Percentiles rank a stretch among this genome's conserved stretches.
These are phyloP conservation scores for Closterium sp. DNA, from an alignment of 139 green algal genomes.

Conservation along the genomic window DNA sequence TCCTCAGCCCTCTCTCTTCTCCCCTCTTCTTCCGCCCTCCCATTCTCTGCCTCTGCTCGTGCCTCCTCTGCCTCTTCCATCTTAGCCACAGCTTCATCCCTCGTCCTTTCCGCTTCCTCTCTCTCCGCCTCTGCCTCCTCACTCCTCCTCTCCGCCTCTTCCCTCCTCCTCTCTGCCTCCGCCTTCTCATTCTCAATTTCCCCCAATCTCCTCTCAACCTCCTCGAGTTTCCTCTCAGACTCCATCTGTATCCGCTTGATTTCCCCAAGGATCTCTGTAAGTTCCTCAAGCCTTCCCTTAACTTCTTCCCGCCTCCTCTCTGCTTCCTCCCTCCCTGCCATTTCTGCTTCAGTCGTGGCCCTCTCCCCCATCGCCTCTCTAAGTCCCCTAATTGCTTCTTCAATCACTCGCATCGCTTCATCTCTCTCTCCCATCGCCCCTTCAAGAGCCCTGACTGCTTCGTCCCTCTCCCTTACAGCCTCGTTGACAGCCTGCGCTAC, in stretches of 20 bases:
- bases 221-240: background rate
- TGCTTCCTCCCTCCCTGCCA: background rate
- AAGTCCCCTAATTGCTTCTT: background rate
- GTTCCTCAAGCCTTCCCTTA: background rate
- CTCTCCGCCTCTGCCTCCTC: background rate
- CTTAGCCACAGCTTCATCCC: background rate
- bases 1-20: background rate
- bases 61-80: background rate
- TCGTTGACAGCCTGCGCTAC: too few species aligned
- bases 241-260: background rate
- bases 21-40: background rate
- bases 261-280: background rate
- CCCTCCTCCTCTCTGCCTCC: too few species aligned
- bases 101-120: background rate
- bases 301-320: background rate
- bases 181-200: background rate
- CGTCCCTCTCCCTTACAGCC: too few species aligned
- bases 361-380: background rate
- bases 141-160: background rate
- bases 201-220: background rate
- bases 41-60: background rate
- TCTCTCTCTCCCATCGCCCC: background rate
- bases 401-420: background rate
- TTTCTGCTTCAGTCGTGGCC: background rate
- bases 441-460: too few species aligned